A percentile compares a stretch with the other conserved stretches of the same genome.
Evolutionary conservation across 495 filamentous ascomycete genomes (phyloP).

Genomic region (Aspergillus hancockii): DNA sequence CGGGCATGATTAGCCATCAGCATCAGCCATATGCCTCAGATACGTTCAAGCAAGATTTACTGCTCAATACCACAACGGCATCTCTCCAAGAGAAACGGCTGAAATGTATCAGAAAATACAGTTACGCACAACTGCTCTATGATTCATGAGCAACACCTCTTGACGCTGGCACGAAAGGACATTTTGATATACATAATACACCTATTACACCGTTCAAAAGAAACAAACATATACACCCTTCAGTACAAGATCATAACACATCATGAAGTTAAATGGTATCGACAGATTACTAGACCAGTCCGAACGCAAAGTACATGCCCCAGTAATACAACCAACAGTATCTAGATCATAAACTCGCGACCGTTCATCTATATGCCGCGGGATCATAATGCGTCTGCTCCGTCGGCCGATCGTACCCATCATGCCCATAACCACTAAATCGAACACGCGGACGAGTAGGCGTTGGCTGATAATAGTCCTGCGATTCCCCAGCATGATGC

Average conservation of each 20-base stretch:
- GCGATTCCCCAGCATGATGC: slow-evolving; percentile 30
- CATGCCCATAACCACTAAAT: slow-evolving; percentile 25
- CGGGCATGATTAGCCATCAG: not conserved
- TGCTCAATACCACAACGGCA: not conserved
- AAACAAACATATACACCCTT: slow-evolving; percentile 5
- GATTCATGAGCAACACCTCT: not conserved
- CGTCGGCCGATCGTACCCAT: slow-evolving; percentile 22
- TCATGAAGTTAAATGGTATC: slow-evolving; percentile 3
- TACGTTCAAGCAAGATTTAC: not conserved
- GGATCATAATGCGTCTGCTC: slow-evolving; percentile 41
- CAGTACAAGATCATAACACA: slow-evolving; percentile 19
- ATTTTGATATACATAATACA: slow-evolving; percentile 1
- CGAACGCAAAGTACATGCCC: not conserved
- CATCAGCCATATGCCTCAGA: not conserved
- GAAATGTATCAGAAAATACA: not conserved
- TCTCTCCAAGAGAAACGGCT: not conserved
- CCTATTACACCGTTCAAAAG: slow-evolving; percentile 2
- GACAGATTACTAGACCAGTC: not conserved
- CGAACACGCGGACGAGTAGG: slow-evolving; percentile 18
- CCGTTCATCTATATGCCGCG: slow-evolving; percentile 57
- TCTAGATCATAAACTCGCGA: not conserved
- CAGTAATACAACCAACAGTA: not conserved
- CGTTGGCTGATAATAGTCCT: slow-evolving; percentile 31
- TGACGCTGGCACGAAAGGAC: not conserved
- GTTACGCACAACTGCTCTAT: not conserved